Evolutionary conservation across 176 grass and related monocot species (phyloP).

Genomic region (Aegilops speltoides): DNA sequence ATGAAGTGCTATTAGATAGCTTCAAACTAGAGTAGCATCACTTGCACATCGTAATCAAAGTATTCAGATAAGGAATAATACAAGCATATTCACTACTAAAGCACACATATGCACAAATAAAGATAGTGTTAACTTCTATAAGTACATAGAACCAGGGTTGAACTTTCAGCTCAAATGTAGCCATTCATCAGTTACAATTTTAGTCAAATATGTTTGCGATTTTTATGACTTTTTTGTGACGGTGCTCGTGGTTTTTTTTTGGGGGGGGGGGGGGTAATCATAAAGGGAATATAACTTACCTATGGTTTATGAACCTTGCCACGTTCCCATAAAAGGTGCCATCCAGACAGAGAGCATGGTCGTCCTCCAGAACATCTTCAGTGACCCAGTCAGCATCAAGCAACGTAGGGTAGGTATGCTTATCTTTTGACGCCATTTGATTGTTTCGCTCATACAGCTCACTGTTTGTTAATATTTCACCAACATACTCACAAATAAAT

Average conservation of each 20-base stretch:
- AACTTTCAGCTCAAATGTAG: too few relatives aligned
- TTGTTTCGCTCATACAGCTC: slow-evolving; percentile 70
- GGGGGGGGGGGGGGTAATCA: neutral
- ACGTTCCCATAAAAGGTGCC: slow-evolving; percentile 85
- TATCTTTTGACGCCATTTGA: slow-evolving; percentile 35
- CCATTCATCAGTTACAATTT: too few relatives aligned
- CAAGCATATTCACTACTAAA: neutral
- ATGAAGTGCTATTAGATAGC: neutral
- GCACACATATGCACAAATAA: neutral
- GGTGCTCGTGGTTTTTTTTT: too few relatives aligned
- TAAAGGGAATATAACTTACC: slow-evolving; percentile 36
- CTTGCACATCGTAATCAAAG: neutral
- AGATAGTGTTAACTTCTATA: too few relatives aligned
- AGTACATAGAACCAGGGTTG: too few relatives aligned
- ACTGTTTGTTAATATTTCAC: slow-evolving; percentile 88
- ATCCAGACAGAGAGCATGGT: slow-evolving; percentile 90
- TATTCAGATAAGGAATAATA: neutral
- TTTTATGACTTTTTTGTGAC: too few relatives aligned
- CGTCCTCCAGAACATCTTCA: slow-evolving; percentile 80
- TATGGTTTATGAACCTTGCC: slow-evolving; percentile 96
- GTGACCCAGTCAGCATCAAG: slow-evolving; percentile 84
- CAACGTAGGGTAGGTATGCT: slow-evolving; percentile 72
- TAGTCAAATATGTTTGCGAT: too few relatives aligned
- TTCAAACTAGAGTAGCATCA: neutral
- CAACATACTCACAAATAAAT: slow-evolving; percentile 90